Evolutionary conservation across 768 basidiomycete species (phyloP), one percentile per base, ranked within the genome.

Genomic region (Brasilioporus rufonigricans): DNA sequence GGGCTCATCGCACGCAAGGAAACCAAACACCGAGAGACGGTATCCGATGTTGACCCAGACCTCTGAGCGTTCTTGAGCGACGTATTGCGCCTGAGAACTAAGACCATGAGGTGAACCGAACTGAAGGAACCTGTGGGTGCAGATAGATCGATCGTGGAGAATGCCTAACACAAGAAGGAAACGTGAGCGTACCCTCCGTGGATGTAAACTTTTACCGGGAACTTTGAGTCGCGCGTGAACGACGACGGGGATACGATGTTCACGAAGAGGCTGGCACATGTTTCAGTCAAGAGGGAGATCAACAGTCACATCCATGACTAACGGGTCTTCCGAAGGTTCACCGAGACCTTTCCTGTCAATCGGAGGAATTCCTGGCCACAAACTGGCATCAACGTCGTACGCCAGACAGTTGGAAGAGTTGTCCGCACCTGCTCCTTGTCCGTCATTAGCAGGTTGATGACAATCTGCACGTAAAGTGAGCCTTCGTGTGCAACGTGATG

Each of bases 31-130:
- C 0, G 86, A 87, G 11, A 90, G 72, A 19, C 88, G 81, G 63
- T 90, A 89, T 29, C 86, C 88, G 12, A 89, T 79, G 62, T 88
- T 86, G 9, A 92, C 83, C 79, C 84, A 85, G 14, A 91, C 78
- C 69, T 89, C 83, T 14, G 79, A 78, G 26, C 82, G 75, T 56
- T 81, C 81, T 12, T 81, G 79, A 9, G 85, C 74, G 39, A 86
- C 73, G 64, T 81, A 85, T 62, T 89, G 87, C 1, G 85, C 83
- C 64, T 88, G 86, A 26, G 11, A 18, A 26, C 8, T 29, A 19
- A 49, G 26, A 19, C 35, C 47, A 11, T n/a, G 47, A 24, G 35
- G 47, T 26, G 48, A 49, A n/a, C 27, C 38, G 12, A 24, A 49
- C 18, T 39, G 26, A 11, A 39, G 12, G n/a, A 39, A 49, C 27